Evolutionary conservation across 2,329 filamentous ascomycete species (phyloP).

Genomic region (Cryphonectria naterciae): DNA sequence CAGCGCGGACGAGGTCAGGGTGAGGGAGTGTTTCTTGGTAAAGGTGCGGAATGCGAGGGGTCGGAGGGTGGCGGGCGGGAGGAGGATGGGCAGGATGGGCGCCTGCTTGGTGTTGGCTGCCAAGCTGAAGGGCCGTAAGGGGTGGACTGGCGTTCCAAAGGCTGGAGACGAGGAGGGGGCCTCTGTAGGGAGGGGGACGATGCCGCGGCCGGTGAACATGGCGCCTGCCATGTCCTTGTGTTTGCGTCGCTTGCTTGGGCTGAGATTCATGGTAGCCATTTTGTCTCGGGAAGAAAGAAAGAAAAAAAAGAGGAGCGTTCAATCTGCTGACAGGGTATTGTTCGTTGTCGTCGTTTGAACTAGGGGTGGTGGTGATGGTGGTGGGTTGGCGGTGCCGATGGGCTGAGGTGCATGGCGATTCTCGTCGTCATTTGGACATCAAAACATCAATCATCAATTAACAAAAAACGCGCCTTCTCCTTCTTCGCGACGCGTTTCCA

Average conservation of each 20-base stretch:
- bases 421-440: slow-evolving; percentile 1
- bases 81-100: slow-evolving; percentile 81
- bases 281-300: not conserved
- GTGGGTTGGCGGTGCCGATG: no score
- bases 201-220: slow-evolving; percentile 29
- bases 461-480: slow-evolving; percentile 31
- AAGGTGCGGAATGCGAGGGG: slow-evolving; percentile 94
- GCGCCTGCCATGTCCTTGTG: slow-evolving; percentile 29
- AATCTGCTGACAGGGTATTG: no score
- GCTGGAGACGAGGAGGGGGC: slow-evolving; percentile 89
- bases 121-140: slow-evolving; percentile 67
- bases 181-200: slow-evolving; percentile 50
- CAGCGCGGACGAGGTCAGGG: slow-evolving; percentile 83
- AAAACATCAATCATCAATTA: slow-evolving; percentile 32
- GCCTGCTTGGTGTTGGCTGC: slow-evolving; percentile 53
- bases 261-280: slow-evolving; percentile 32
- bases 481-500: slow-evolving; percentile 8
- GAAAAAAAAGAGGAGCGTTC: not conserved
- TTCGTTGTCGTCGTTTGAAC: not conserved
- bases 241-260: slow-evolving; percentile 35
- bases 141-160: slow-evolving; percentile 84
- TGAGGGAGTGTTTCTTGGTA: slow-evolving; percentile 96
- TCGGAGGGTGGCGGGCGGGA: slow-evolving; percentile 83
- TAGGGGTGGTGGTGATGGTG: not conserved
- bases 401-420: slow-evolving; percentile 4